Evolutionary conservation across 108 stramenopile species (phyloP).

Genomic region (Nitzschia palea): DNA sequence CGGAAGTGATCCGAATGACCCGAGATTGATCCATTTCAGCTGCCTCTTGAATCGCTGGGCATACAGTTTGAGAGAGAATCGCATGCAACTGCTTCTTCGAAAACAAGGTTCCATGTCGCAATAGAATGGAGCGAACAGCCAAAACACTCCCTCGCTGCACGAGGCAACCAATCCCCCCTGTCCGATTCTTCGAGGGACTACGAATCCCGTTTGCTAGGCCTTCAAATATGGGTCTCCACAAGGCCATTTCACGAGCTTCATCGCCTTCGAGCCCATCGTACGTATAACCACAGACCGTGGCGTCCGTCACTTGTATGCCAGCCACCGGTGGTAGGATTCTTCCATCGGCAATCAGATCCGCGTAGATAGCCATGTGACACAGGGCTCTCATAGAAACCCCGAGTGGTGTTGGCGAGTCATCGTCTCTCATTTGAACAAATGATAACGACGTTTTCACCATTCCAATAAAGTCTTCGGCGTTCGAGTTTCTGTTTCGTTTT

Average conservation of each 20-base stretch:
- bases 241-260: conserved; percentile 78
- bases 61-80: conserved; percentile 58
- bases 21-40: conserved; percentile 65
- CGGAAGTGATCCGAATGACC: conserved; percentile 70
- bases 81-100: conserved; percentile 55
- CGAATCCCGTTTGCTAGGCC: conserved; percentile 74
- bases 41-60: conserved; percentile 71
- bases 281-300: conserved; percentile 54
- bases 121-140: conserved; percentile 74
- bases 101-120: conserved; percentile 80
- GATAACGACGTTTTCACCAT: conserved; percentile 75
- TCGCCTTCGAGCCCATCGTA: conserved; percentile 65
- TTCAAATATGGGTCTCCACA: conserved; percentile 84
- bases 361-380: conserved; percentile 86
- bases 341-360: conserved; percentile 78
- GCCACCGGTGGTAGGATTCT: conserved; percentile 62
- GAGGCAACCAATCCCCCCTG: conserved; percentile 77
- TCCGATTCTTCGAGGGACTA: conserved; percentile 52
- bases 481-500: conserved; percentile 60
- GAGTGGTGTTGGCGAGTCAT: conserved; percentile 53
- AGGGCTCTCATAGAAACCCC: conserved; percentile 87
- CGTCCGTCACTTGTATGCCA: conserved; percentile 46
- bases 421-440: conserved; percentile 64
- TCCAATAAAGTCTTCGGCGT: conserved; percentile 82
- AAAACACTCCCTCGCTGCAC: conserved; percentile 84